Percentiles rank a stretch among this genome's conserved stretches.
Evolutionary conservation across 148 eudicot genomes (phyloP).

Genomic region (Talinum fruticosum): DNA sequence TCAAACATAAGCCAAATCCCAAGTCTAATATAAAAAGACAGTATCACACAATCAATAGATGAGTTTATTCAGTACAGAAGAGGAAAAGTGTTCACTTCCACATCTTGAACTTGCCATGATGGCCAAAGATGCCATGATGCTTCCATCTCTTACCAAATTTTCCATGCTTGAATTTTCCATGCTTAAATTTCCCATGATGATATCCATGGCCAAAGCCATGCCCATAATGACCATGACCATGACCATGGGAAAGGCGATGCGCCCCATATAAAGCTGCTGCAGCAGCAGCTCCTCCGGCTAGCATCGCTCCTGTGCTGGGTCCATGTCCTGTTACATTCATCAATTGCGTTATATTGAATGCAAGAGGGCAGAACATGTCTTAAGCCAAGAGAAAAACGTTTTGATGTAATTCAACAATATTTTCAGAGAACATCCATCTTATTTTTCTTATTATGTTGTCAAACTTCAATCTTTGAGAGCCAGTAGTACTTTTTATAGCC

Average conservation of each 20-base stretch:
- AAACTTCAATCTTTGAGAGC: neutral
- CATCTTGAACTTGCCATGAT: slow-evolving; percentile 12
- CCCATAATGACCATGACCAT: slow-evolving; percentile 35
- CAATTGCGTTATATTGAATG: neutral
- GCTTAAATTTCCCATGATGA: slow-evolving; percentile 25
- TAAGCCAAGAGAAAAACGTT: too few relatives aligned
- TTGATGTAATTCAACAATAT: too few relatives aligned
- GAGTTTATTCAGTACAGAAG: neutral
- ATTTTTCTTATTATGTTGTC: neutral
- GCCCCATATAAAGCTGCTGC: slow-evolving; percentile 56
- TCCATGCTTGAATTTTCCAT: slow-evolving; percentile 8
- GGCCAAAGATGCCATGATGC: neutral
- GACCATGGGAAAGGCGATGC: slow-evolving; percentile 47
- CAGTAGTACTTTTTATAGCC: neutral
- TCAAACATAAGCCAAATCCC: neutral
- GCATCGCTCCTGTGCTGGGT: slow-evolving; percentile 37
- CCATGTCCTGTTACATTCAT: slow-evolving; percentile 13
- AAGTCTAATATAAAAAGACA: neutral
- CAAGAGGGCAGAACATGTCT: too few relatives aligned
- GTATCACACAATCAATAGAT: neutral
- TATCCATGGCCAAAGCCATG: slow-evolving; percentile 8
- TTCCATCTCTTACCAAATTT: neutral
- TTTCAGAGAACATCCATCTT: neutral
- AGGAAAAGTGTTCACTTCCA: slow-evolving; percentile 5
- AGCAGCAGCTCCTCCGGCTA: slow-evolving; percentile 67